Percentiles rank a stretch among this genome's conserved stretches.
These are phyloP conservation scores for Kockovaella imperatae DNA, from an alignment of 768 basidiomycete species.

Conservation along the genomic window DNA sequence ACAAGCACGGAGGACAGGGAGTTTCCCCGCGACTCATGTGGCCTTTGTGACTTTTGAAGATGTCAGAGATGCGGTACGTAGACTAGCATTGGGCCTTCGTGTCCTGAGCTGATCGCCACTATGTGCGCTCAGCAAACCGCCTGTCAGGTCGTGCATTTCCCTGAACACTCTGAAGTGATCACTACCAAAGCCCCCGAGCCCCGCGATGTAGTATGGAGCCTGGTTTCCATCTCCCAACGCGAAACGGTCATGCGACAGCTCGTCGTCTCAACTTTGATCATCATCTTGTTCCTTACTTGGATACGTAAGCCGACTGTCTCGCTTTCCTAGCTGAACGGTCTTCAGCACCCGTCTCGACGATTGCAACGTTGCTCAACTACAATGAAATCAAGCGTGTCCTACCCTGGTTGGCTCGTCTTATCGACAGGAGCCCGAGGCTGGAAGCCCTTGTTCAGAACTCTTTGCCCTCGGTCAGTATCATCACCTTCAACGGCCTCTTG, in stretches of 20 bases:
- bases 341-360: constrained; percentile 69
- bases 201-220: constrained; percentile 90
- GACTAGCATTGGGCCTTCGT: neutral
- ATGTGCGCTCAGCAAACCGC: constrained; percentile 59
- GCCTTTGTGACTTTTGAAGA: constrained; percentile 97
- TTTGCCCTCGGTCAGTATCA: constrained; percentile 81
- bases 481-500: constrained; percentile 74
- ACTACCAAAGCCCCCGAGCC: constrained; percentile 84
- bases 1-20: constrained; percentile 60
- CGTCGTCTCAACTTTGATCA: constrained; percentile 63
- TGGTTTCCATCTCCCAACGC: constrained; percentile 62
- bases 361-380: constrained; percentile 83
- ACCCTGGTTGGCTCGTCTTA: constrained; percentile 79
- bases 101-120: neutral
- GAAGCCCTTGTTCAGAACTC: constrained; percentile 90
- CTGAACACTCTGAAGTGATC: constrained; percentile 57
- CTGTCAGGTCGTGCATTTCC: constrained; percentile 69
- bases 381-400: constrained; percentile 81
- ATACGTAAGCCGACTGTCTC: constrained; percentile 43
- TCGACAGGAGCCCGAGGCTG: constrained; percentile 61
- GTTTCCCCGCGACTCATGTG: constrained; percentile 69
- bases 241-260: constrained; percentile 60
- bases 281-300: constrained; percentile 80
- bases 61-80: constrained; percentile 77
- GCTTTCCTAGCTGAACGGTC: neutral